Base-by-base conservation (phyloP, 2,329 filamentous ascomycete genomes). In the Sclerotinia subarctica region DNA sequence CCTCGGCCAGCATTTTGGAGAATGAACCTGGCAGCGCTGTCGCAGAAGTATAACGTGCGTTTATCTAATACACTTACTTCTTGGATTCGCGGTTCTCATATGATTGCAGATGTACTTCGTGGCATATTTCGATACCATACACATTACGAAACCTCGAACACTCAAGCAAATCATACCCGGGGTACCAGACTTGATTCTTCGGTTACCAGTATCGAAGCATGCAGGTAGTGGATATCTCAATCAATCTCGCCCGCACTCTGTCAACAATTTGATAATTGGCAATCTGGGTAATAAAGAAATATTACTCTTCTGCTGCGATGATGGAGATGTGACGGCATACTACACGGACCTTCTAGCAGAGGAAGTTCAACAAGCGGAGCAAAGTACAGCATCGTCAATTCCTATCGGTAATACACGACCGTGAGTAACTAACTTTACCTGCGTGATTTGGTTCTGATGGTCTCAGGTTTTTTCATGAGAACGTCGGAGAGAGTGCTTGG, bases 401-500 rank as follows among this genome's bases (percentile, higher is more conserved):
- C 68, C 59, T n/a, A 60, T 68, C 13, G 66, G 63, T 32, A 57
- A 44, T 11, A 60, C 67, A n/a, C 65, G 65, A 47, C 73, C 73
- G 72, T 74, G 57, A 71, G 71, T 68, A 11, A n/a, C 29, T 15
- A 29, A 21, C 5, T 21, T 38, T 35, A 17, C 15, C 2, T 66
- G 10, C 49, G 21, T 59, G 29, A 6, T 51, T 35, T 42, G 44
- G 24, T 59, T 51, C 64, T 66, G 71, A 68, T 70, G 15, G 15
- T 29, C 26, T 29, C 60, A 74, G 72, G 11, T 91, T 96, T 75
- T 91, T 97, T 68, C 86, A 88, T 69, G 86, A 90, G 49, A 93
- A 91, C 76, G 93, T 97, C 2, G 86, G 86, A 1, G 81, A 80
- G 32, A 94, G 92, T 69, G 94, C 94, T 2, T 99, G 95, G 95